Percentiles rank a stretch among this genome's conserved stretches.
phyloP scores from a whole-genome alignment of 2,329 filamentous ascomycete species.

The Xylariaceae sp. region DNA sequence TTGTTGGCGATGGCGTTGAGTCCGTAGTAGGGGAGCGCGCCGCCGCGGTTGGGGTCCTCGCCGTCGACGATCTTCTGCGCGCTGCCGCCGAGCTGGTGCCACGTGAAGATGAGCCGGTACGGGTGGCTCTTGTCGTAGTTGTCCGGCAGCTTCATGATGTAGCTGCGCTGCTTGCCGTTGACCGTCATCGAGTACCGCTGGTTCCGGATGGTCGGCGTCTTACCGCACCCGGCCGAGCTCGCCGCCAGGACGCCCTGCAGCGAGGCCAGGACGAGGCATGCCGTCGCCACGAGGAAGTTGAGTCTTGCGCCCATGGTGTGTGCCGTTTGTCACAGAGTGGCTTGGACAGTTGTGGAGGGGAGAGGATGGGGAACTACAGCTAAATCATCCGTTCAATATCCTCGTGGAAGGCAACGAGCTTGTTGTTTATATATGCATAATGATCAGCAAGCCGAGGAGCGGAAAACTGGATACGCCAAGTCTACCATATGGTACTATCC shows the following conservation, averaged over 20 bases:
- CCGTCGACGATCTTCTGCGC: slow-evolving; percentile 1
- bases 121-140: slow-evolving; percentile 2
- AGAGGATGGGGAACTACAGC: no score
- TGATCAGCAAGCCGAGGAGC: no score
- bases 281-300: background rate
- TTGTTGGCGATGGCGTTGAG: background rate
- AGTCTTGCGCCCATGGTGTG: background rate
- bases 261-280: background rate
- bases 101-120: slow-evolving; percentile 1
- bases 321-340: background rate
- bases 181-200: slow-evolving; percentile 1
- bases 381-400: no score
- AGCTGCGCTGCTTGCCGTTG: background rate
- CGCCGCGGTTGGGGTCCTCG: slow-evolving; percentile 1
- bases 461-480: no score
- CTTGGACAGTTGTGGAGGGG: background rate
- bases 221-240: slow-evolving; percentile 1
- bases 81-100: slow-evolving; percentile 1
- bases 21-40: slow-evolving; percentile 1
- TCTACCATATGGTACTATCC: no score
- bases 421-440: no score
- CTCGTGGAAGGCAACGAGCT: no score
- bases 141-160: slow-evolving; percentile 1
- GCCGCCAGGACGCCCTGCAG: background rate
- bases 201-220: background rate